These are phyloP conservation scores for Boletellus ananas DNA, from an alignment of 768 basidiomycete species.

Conservation along the genomic window DNA sequence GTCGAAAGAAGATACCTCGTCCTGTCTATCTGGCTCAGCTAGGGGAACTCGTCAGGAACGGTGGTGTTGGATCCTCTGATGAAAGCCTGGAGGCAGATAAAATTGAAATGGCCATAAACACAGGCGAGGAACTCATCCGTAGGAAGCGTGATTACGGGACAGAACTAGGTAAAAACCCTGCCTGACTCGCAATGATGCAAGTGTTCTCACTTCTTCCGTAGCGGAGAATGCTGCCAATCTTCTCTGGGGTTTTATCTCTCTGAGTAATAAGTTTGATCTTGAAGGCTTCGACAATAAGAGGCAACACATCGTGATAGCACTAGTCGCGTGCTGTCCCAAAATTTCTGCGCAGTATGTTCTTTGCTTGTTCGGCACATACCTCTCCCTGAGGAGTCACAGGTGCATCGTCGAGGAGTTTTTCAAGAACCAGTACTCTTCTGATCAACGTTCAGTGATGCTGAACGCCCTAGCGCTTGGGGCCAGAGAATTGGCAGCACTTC, in stretches of 20 bases:
- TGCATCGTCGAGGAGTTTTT: constrained; percentile 91
- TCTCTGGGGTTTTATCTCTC: constrained; percentile 61
- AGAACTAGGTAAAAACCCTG: constrained; percentile 62
- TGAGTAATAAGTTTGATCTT: constrained; percentile 85
- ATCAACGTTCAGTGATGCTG: constrained; percentile 81
- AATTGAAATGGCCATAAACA: constrained; percentile 74
- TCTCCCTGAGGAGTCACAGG: constrained; percentile 37
- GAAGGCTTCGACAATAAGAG: constrained; percentile 72
- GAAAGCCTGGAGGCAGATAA: constrained; percentile 67
- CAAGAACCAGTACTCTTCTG: constrained; percentile 84
- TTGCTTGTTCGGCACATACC: neutral
- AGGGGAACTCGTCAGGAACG: constrained; percentile 66
- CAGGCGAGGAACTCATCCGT: constrained; percentile 80
- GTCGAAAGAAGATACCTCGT: constrained; percentile 61
- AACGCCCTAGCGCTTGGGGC: constrained; percentile 85
- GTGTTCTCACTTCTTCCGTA: constrained; percentile 30
- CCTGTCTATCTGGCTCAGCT: constrained; percentile 92
- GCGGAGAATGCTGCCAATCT: constrained; percentile 91
- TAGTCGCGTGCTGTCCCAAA: constrained; percentile 75
- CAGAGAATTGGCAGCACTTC: constrained; percentile 67
- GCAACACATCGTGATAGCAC: constrained; percentile 72
- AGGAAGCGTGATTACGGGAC: constrained; percentile 81
- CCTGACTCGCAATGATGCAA: neutral
- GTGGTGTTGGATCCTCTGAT: constrained; percentile 47
- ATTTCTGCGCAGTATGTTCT: constrained; percentile 73